These are phyloP conservation scores for Nemania sp. DNA, from an alignment of 2,329 filamentous ascomycete species.

Conservation along the genomic window DNA sequence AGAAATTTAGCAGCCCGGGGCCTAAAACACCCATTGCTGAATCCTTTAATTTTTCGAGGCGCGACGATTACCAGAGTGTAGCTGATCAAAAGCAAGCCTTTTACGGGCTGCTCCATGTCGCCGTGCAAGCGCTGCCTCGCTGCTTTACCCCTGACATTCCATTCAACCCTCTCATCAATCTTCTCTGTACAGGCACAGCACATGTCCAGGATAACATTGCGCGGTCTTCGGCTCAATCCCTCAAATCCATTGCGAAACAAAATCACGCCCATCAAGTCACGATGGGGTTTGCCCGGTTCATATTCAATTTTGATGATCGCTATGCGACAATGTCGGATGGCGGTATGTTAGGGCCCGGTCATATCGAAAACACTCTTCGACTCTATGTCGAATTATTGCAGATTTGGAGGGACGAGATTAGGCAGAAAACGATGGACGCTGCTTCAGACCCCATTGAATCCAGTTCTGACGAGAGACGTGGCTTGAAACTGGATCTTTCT, in stretches of 20 bases:
- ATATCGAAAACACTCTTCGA: constrained; percentile 91
- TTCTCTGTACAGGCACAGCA: constrained; percentile 94
- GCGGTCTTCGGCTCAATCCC: constrained; percentile 84
- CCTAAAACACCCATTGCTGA: constrained; percentile 96
- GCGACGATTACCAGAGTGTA: constrained; percentile 74
- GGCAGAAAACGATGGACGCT: constrained; percentile 78
- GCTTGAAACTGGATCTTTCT: constrained; percentile 80
- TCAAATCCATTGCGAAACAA: constrained; percentile 94
- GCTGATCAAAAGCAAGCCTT: constrained; percentile 90
- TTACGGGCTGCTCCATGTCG: constrained; percentile 93
- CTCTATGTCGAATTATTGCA: constrained; percentile 92
- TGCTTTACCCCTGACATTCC: constrained; percentile 90
- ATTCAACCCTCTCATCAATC: constrained; percentile 90
- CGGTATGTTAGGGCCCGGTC: constrained; percentile 89
- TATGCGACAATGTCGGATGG: constrained; percentile 99
- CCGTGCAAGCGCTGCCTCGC: constrained; percentile 92
- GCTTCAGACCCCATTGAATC: constrained; percentile 67
- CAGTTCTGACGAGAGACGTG: constrained; percentile 68
- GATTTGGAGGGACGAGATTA: constrained; percentile 98
- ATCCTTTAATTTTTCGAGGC: constrained; percentile 85
- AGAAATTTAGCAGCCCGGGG: constrained; percentile 85
- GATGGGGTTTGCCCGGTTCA: constrained; percentile 94
- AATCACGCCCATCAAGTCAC: constrained; percentile 93
- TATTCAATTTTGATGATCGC: constrained; percentile 97
- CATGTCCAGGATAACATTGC: constrained; percentile 94